phyloP scores from a whole-genome alignment of 106 monocot species.

The Ottelia alismoides region DNA sequence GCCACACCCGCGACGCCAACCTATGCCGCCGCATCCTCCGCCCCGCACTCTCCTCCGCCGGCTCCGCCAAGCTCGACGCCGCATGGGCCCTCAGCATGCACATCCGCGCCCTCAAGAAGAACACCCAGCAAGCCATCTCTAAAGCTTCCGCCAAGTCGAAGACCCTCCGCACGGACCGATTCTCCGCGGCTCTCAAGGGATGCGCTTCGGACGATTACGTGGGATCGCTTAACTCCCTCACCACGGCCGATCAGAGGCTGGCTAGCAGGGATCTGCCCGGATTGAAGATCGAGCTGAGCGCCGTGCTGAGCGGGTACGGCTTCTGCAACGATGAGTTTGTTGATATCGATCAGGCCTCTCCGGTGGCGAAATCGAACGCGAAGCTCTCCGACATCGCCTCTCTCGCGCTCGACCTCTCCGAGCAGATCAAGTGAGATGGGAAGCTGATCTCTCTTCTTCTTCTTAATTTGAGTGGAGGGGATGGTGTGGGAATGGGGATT shows the following conservation, averaged over 20 bases:
- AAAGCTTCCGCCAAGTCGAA: not conserved
- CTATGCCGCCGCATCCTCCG: not conserved
- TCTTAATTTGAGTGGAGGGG: too few species aligned
- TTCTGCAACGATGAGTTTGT: constrained; percentile 4
- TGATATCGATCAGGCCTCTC: constrained; percentile 2
- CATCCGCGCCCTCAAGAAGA: not conserved
- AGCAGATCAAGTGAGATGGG: too few species aligned
- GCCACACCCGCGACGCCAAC: constrained; percentile 1
- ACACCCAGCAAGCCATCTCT: not conserved
- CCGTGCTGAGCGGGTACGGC: constrained; percentile 2
- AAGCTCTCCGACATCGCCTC: not conserved
- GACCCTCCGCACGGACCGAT: not conserved
- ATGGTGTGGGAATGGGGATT: too few species aligned
- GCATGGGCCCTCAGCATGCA: constrained; percentile 2
- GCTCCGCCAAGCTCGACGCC: not conserved
- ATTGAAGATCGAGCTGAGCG: constrained; percentile 5
- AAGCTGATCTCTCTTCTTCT: too few species aligned
- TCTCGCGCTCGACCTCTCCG: constrained; percentile 8
- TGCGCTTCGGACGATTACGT: constrained; percentile 4
- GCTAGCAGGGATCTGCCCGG: not conserved
- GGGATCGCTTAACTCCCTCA: not conserved
- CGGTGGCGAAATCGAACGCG: not conserved
- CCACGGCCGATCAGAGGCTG: constrained; percentile 1
- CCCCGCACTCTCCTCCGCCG: not conserved
- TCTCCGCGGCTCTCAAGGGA: not conserved